These are phyloP conservation scores for Mycena citricolor DNA, from an alignment of 1,284 basidiomycete species.

Conservation along the genomic window DNA sequence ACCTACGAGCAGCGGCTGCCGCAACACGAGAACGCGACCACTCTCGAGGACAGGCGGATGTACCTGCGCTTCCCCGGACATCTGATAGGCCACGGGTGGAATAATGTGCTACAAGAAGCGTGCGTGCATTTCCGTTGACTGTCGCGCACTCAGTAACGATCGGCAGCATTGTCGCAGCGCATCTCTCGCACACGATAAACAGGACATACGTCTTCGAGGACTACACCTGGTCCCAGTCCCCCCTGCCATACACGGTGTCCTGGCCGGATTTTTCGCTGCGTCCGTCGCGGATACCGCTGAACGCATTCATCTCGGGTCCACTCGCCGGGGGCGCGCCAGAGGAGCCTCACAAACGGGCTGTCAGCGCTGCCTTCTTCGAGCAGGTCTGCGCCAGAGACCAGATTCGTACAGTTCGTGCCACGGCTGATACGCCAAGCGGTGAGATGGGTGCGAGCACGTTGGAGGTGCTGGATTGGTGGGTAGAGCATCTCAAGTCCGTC, in stretches of 20 bases:
- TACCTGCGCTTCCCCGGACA: conserved; percentile 52
- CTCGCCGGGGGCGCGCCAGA: conserved; percentile 45
- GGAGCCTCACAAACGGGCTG: conserved; percentile 30
- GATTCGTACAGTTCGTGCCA: conserved; percentile 38
- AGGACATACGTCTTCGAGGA: conserved; percentile 64
- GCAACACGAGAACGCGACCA: conserved; percentile 34
- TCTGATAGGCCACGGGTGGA: conserved; percentile 55
- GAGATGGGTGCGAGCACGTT: conserved; percentile 34
- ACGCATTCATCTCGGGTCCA: conserved; percentile 59
- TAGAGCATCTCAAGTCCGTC: conserved; percentile 37
- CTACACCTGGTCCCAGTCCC: conserved; percentile 59
- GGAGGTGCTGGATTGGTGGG: conserved; percentile 55
- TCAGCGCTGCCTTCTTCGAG: conserved; percentile 43
- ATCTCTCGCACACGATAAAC: conserved; percentile 47
- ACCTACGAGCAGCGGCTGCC: conserved; percentile 35
- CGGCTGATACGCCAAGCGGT: conserved; percentile 35
- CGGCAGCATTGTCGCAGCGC: conserved; percentile 45
- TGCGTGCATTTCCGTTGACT: conserved; percentile 33
- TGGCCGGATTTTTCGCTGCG: conserved; percentile 49
- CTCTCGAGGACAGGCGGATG: conserved; percentile 15
- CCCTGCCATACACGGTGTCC: conserved; percentile 49
- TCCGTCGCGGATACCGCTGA: conserved; percentile 60
- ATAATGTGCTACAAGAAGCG: conserved; percentile 59
- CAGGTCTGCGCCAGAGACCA: conserved; percentile 37
- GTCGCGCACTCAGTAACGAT: conserved; percentile 1